Evolutionary conservation across 2,329 filamentous ascomycete species (phyloP).

Genomic region (Fusarium sp.): DNA sequence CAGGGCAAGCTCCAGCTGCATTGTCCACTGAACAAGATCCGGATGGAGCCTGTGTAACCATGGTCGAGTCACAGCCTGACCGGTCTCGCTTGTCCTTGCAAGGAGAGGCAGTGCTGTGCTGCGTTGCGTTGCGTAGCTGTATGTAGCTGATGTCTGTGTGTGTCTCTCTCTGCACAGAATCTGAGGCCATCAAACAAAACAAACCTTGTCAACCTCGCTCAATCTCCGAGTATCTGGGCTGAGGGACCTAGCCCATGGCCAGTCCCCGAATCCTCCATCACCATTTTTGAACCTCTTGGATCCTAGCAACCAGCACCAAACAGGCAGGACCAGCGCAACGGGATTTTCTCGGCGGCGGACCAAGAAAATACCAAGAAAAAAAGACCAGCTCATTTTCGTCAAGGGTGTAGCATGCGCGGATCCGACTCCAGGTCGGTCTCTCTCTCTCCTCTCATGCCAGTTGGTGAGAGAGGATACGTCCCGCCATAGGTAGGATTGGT

Average conservation of each 20-base stretch:
- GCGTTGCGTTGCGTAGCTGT: too few relatives aligned
- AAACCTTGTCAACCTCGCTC: slow-evolving; percentile 15
- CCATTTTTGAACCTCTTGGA: slow-evolving; percentile 7
- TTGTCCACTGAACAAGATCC: background rate
- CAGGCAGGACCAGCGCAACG: slow-evolving; percentile 4
- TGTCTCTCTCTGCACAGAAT: background rate
- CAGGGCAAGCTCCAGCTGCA: background rate
- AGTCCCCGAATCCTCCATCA: slow-evolving; percentile 1
- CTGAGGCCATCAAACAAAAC: background rate
- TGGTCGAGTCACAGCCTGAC: slow-evolving; percentile 10
- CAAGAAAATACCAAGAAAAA: slow-evolving; percentile 16
- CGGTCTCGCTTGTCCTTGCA: slow-evolving; percentile 21
- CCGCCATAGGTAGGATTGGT: slow-evolving; percentile 25
- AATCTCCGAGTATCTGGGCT: slow-evolving; percentile 18
- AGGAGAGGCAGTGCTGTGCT: background rate
- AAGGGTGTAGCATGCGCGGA: slow-evolving; percentile 5
- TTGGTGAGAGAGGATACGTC: slow-evolving; percentile 20
- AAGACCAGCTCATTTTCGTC: slow-evolving; percentile 22
- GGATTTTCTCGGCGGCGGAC: slow-evolving; percentile 30
- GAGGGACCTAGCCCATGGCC: slow-evolving; percentile 11
- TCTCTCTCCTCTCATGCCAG: background rate
- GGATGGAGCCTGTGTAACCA: slow-evolving; percentile 13
- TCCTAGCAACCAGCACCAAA: slow-evolving; percentile 13
- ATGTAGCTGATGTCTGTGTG: background rate
- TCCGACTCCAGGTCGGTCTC: background rate